Conservation (phyloP, 306 rosid species). For the Cucurbita ficifolia region DNA sequence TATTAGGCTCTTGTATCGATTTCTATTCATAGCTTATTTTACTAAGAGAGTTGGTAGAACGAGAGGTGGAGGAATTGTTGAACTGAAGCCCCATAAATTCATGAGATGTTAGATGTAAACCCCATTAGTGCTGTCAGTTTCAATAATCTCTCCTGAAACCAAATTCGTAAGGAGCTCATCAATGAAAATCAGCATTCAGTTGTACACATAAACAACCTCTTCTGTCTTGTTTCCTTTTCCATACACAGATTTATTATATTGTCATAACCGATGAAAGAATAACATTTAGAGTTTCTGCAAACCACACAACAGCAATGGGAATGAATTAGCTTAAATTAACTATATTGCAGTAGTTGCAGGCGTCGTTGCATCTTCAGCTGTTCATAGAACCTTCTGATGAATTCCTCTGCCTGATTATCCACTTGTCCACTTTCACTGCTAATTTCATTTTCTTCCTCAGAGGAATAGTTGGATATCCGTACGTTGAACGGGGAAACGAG, state of each 20-base stretch:
- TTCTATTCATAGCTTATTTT: background rate
- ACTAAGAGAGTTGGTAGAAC: background rate
- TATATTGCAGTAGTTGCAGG: slow-evolving; percentile 25
- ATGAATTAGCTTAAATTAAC: background rate
- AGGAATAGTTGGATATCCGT: slow-evolving; percentile 27
- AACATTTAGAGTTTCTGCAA: background rate
- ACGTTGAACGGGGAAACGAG: slow-evolving; percentile 27
- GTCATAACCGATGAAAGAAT: background rate
- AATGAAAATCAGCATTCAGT: background rate
- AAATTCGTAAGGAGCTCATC: background rate
- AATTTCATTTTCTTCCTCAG: slow-evolving; percentile 23
- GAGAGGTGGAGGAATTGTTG: background rate
- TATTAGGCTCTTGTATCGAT: background rate
- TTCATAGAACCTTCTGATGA: slow-evolving; percentile 37
- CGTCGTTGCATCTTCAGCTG: slow-evolving; percentile 29
- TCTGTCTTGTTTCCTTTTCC: background rate
- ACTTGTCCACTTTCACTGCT: slow-evolving; percentile 21
- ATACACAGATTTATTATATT: background rate
- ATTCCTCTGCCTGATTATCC: slow-evolving; percentile 41
- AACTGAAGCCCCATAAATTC: background rate
- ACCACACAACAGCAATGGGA: background rate
- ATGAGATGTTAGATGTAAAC: background rate
- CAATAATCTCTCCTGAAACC: background rate
- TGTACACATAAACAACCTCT: background rate
- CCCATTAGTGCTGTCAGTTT: background rate